Percentiles rank a stretch among this genome's conserved stretches.
These are phyloP conservation scores for Mortierella hygrophila DNA, from an alignment of 192 early-diverging fungal genomes.

Conservation along the genomic window DNA sequence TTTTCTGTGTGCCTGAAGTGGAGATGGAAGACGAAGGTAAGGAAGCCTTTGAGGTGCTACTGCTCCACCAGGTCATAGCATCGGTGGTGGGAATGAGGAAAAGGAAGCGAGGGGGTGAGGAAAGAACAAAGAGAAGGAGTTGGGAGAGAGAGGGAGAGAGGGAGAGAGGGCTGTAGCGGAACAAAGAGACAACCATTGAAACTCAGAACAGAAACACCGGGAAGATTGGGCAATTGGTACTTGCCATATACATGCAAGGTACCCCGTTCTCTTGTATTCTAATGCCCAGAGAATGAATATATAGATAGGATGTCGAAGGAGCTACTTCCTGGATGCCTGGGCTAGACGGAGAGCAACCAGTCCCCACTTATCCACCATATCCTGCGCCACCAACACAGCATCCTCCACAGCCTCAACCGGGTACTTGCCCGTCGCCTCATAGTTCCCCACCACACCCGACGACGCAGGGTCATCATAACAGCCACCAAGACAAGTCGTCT, in stretches of 20 bases:
- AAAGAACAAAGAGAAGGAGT: neutral
- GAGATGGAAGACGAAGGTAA: neutral
- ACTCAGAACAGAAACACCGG: too few species aligned
- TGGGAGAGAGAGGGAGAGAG: too few species aligned
- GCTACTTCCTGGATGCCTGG: neutral
- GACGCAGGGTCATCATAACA: neutral
- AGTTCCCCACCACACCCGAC: neutral
- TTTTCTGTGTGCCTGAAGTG: neutral
- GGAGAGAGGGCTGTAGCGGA: neutral
- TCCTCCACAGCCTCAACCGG: slow-evolving; percentile 29
- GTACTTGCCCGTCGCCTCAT: slow-evolving; percentile 8
- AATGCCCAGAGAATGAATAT: too few species aligned
- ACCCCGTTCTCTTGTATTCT: too few species aligned
- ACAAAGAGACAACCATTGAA: too few species aligned
- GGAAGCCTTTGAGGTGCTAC: neutral
- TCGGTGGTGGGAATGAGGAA: neutral
- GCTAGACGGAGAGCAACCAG: slow-evolving; percentile 18
- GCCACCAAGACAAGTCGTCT: slow-evolving; percentile 19
- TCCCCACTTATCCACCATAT: slow-evolving; percentile 35
- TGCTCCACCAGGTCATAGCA: neutral
- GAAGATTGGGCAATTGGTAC: too few species aligned
- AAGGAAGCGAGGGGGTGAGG: neutral
- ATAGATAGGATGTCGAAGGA: too few species aligned
- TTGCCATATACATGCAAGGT: too few species aligned
- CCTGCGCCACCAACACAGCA: slow-evolving; percentile 29